A percentile compares a stretch with the other conserved stretches of the same genome.
phyloP scores from a whole-genome alignment of 176 grass and related monocot genomes.

The Bromus sterilis region DNA sequence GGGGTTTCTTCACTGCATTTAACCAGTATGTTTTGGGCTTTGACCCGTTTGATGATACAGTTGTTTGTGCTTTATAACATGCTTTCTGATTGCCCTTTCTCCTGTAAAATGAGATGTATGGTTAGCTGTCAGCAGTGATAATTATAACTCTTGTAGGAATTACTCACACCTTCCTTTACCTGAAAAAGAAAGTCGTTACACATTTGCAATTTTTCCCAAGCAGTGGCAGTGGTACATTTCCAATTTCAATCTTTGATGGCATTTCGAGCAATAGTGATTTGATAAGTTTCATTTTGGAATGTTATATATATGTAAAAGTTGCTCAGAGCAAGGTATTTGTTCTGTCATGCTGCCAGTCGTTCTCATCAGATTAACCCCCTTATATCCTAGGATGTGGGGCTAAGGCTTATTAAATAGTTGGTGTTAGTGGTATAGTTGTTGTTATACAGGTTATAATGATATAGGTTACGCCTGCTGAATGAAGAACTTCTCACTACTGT shows the following conservation, averaged over 20 bases:
- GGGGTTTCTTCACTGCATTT: neutral
- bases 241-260: neutral
- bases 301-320: neutral
- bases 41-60: neutral
- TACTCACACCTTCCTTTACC: neutral
- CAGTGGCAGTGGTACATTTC: neutral
- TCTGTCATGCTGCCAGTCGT: neutral
- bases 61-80: neutral
- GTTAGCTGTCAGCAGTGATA: neutral
- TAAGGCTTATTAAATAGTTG: neutral
- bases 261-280: slow-evolving; percentile 2
- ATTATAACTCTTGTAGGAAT: neutral
- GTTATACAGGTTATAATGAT: neutral
- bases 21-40: neutral
- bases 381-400: neutral
- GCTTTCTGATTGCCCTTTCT: neutral
- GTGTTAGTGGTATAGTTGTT: neutral
- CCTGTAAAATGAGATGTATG: neutral
- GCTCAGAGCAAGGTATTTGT: neutral
- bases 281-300: neutral
- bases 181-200: neutral
- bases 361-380: neutral
- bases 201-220: neutral
- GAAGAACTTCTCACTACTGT: neutral
- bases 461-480: neutral